Evolutionary conservation across 441 rosid genomes (phyloP).

Genomic region (Adansonia gregorii): DNA sequence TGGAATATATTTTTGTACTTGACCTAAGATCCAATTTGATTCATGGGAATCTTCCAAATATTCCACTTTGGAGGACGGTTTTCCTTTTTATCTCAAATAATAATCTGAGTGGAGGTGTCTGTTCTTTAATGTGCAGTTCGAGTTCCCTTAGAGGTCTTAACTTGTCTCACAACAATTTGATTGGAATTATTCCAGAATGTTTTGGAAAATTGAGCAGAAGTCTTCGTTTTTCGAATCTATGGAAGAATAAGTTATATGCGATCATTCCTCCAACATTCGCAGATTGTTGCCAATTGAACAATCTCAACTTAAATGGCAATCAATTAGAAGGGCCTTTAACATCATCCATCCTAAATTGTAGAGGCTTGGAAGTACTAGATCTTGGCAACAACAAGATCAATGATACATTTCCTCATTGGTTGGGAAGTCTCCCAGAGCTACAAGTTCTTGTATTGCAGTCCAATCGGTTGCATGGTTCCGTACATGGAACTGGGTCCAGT

Average conservation of each 20-base stretch:
- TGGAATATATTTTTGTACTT: no score
- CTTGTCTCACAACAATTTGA: not conserved
- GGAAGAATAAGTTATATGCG: not conserved
- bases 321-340: conserved; percentile 13
- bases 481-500: not conserved
- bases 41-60: no score
- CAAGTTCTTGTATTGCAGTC: conserved; percentile 29
- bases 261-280: conserved; percentile 21
- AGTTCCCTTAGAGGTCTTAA: conserved; percentile 23
- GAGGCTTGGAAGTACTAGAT: not conserved
- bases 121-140: conserved; percentile 26
- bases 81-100: no score
- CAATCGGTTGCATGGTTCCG: not conserved
- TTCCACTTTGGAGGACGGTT: no score
- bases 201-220: no score
- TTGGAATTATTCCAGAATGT: no score
- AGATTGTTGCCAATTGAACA: not conserved
- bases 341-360: not conserved
- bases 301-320: not conserved
- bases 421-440: not conserved
- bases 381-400: conserved; percentile 1
- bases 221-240: no score
- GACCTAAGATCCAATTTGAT: no score
- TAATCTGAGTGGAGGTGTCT: conserved; percentile 17
- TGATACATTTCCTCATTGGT: conserved; percentile 3